phyloP scores from a whole-genome alignment of 257 asterid species.

The Nicotiana otophora region DNA sequence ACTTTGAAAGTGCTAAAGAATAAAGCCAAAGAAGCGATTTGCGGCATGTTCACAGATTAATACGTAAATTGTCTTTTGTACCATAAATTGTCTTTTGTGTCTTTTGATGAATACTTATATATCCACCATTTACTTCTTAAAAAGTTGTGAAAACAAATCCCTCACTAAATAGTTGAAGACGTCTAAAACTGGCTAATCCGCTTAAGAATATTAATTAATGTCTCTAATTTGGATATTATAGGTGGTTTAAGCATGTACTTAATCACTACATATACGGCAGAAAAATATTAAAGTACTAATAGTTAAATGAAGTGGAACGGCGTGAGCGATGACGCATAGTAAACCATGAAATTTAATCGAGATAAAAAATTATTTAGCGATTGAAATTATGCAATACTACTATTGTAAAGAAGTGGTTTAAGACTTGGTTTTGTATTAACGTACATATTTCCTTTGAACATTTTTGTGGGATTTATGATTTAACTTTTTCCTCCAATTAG shows the following conservation, averaged over 20 bases:
- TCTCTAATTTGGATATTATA: neutral
- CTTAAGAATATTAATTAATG: neutral
- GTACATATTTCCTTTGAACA: neutral
- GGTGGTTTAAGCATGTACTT: neutral
- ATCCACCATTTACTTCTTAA: neutral
- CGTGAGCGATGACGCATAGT: neutral
- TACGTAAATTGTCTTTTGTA: neutral
- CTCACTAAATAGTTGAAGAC: neutral
- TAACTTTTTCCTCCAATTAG: neutral
- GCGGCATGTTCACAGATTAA: neutral
- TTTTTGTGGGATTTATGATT: too few relatives aligned
- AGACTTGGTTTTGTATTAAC: neutral
- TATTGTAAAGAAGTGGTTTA: neutral
- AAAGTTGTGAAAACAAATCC: too few relatives aligned
- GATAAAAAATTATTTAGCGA: neutral
- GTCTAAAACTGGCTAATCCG: neutral
- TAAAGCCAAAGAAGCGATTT: slow-evolving; percentile 14
- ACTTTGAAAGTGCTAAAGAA: neutral
- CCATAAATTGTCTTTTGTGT: slow-evolving; percentile 2
- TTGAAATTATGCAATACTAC: neutral
- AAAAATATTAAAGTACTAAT: neutral
- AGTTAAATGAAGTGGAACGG: neutral
- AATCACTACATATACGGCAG: neutral
- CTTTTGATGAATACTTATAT: slow-evolving; percentile 2
- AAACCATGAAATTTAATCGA: neutral